These are phyloP conservation scores for Cyberlindnera mrakii DNA, from an alignment of 805 yeast species.

Conservation along the genomic window DNA sequence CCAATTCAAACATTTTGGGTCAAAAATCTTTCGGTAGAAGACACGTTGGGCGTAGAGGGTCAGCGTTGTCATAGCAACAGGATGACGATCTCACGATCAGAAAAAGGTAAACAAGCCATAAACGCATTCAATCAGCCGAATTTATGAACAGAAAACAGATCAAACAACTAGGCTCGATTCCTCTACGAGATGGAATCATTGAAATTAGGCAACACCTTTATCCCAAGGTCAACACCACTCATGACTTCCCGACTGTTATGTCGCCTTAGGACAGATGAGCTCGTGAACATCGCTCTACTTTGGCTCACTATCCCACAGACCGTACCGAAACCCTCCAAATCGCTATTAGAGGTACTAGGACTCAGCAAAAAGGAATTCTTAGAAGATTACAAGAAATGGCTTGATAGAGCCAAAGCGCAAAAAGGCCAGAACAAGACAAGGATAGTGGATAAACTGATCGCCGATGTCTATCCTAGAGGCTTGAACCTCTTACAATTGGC, in stretches of 20 bases:
- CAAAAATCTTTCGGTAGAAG: no score
- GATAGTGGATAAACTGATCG: constrained; percentile 18
- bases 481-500: constrained; percentile 61
- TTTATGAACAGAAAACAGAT: no score
- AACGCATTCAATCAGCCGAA: no score
- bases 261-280: constrained; percentile 16
- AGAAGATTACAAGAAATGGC: constrained; percentile 6
- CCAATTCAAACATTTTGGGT: no score
- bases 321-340: constrained; percentile 11
- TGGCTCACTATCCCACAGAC: constrained; percentile 21
- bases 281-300: constrained; percentile 17
- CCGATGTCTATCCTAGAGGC: constrained; percentile 45
- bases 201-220: constrained; percentile 17
- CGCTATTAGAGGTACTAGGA: constrained; percentile 6
- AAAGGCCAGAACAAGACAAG: constrained; percentile 8
- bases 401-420: constrained; percentile 2
- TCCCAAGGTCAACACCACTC: constrained; percentile 13
- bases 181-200: background rate
- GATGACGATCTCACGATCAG: no score
- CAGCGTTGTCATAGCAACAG: no score
- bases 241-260: constrained; percentile 10
- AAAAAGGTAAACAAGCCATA: background rate
- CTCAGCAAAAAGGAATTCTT: constrained; percentile 6
- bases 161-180: no score
- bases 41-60: no score